Evolutionary conservation across 495 filamentous ascomycete genomes (phyloP), one percentile per base, ranked within the genome.

Genomic region (Aspergillus bertholletiae): DNA sequence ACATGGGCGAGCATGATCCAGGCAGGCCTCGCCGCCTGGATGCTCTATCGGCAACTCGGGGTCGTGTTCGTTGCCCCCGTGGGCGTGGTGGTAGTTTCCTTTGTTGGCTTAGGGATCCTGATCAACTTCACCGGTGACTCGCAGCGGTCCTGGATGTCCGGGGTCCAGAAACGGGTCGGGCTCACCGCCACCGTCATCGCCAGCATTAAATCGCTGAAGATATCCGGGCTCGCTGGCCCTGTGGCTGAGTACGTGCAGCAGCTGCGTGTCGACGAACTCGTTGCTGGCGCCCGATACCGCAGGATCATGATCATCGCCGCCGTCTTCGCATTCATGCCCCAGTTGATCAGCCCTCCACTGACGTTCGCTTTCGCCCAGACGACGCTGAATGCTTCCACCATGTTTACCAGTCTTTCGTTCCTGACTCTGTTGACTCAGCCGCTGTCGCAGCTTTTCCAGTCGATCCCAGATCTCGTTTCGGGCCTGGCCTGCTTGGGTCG

Each of bases 1-100:
- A 55, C 74, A 13, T 81, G 78, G 79, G 80, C 80, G 0, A 73
- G 75, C 35, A 28, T 73, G 1, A 57, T 86, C 7, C 77, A 85
- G 54, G 74, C 81, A 0, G 60, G 63, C 1, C 53, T 86, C 22
- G 83, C 79, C 11, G 70, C 75, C 1, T 70, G 60, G n/a, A 62
- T 86, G 39, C 56, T 87, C 9, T 60, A 79, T 11, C 56, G 62
- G 23, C 67, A 81, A 56, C 65, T 85, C 17, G 78, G 81, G 5
- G 75, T 73, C 20, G 58, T 34, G 11, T 61, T 58, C 13, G 53
- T 66, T 51, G 75, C 71, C 0, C 80, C 82, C 15, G 64, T 82
- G 5, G 49, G 65, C 12, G 55, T 69, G 8, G 55, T 72, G 7
- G 41, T 61, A 21, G 22, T 53, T 22, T 60, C 55, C 44, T 68